Conservation (phyloP, 2,329 filamentous ascomycete species). For the Cordyceps fumosorosea region DNA sequence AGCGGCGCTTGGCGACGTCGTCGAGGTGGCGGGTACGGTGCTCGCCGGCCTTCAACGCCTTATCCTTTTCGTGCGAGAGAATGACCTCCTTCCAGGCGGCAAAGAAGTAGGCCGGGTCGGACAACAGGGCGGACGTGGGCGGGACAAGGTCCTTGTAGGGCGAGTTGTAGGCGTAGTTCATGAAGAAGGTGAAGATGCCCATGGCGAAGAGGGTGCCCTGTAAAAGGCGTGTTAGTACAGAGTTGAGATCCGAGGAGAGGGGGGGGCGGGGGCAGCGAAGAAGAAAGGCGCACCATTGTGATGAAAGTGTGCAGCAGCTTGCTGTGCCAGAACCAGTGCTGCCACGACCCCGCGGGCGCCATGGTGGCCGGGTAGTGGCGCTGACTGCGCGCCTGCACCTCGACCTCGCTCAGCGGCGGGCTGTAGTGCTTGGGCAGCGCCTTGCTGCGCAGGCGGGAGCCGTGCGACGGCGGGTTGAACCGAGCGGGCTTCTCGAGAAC, state of each 20-base stretch:
- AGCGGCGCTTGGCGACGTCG: constrained; percentile 78
- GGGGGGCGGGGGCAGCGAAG: not conserved
- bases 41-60: constrained; percentile 61
- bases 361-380: constrained; percentile 85
- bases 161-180: constrained; percentile 73
- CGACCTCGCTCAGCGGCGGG: constrained; percentile 58
- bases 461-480: constrained; percentile 90
- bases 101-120: constrained; percentile 62
- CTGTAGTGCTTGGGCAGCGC: constrained; percentile 63
- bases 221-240: not conserved
- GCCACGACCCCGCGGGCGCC: constrained; percentile 73
- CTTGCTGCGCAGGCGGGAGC: constrained; percentile 54
- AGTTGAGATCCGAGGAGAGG: not conserved
- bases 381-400: constrained; percentile 57
- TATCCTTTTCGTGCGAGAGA: constrained; percentile 67
- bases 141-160: constrained; percentile 77
- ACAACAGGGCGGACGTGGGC: constrained; percentile 58
- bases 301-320: constrained; percentile 72
- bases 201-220: constrained; percentile 63
- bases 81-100: constrained; percentile 64
- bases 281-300: constrained; percentile 65
- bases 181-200: constrained; percentile 64
- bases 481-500: constrained; percentile 80
- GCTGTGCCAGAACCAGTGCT: constrained; percentile 79
- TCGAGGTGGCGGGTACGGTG: constrained; percentile 68